These are phyloP conservation scores for Vitis rotundifolia DNA, from an alignment of 164 flowering plant genomes.

Conservation along the genomic window DNA sequence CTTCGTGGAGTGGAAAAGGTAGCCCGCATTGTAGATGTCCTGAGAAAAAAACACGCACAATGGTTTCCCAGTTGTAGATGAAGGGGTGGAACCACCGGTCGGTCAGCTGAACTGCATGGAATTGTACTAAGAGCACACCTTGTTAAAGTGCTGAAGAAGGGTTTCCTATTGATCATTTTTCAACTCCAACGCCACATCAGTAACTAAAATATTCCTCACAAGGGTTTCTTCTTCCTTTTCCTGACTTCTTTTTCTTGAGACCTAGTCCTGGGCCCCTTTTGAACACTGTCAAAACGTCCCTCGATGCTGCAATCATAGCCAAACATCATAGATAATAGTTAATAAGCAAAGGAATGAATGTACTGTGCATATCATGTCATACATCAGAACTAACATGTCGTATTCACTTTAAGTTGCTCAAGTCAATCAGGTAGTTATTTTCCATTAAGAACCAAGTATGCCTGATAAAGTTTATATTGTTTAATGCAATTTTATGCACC, in stretches of 20 bases:
- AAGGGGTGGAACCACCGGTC: slow-evolving; percentile 40
- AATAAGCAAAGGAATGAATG: too few relatives aligned
- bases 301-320: slow-evolving; percentile 74
- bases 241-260: slow-evolving; percentile 57
- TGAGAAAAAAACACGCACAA: slow-evolving; percentile 74
- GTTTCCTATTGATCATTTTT: slow-evolving; percentile 34
- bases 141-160: slow-evolving; percentile 66
- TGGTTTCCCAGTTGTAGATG: slow-evolving; percentile 84
- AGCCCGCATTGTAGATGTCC: slow-evolving; percentile 60
- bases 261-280: slow-evolving; percentile 46
- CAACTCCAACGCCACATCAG: too few relatives aligned
- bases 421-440: too few relatives aligned
- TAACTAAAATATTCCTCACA: slow-evolving; percentile 1
- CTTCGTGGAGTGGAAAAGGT: slow-evolving; percentile 85
- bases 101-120: slow-evolving; percentile 66
- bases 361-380: too few relatives aligned
- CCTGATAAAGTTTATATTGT: too few relatives aligned
- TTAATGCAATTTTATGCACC: slow-evolving; percentile 71
- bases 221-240: slow-evolving; percentile 53
- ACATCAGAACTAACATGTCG: too few relatives aligned
- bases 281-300: slow-evolving; percentile 69
- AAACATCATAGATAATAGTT: too few relatives aligned
- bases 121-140: slow-evolving; percentile 76
- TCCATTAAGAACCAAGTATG: too few relatives aligned
- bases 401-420: too few relatives aligned